A percentile compares a stretch with the other conserved stretches of the same genome.
Conservation (phyloP, 768 basidiomycete species). For the Steccherinum ochraceum region DNA sequence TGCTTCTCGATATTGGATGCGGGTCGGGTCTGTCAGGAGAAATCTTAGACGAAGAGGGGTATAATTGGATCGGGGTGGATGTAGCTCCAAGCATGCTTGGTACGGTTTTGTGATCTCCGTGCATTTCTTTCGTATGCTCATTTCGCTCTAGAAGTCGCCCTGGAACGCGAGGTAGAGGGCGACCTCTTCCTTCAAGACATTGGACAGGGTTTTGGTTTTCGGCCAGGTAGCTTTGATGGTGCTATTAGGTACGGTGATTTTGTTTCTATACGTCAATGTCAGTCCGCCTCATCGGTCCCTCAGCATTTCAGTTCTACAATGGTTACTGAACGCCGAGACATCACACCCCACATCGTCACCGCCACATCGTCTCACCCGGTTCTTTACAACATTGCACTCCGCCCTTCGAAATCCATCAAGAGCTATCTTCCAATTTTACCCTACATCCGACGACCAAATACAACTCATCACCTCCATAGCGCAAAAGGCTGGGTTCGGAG, state of each 20-base stretch:
- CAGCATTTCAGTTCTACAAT: constrained; percentile 98
- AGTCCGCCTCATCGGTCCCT: too few relatives aligned
- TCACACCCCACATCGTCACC: constrained; percentile 85
- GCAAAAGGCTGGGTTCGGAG: constrained; percentile 93
- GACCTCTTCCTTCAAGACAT: constrained; percentile 97
- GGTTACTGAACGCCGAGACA: constrained; percentile 96
- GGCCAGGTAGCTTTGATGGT: constrained; percentile 96
- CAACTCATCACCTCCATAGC: constrained; percentile 91
- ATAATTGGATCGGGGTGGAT: constrained; percentile 91
- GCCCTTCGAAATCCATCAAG: constrained; percentile 80
- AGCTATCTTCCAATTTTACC: constrained; percentile 92
- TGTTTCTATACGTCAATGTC: constrained; percentile 2
- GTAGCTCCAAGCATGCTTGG: constrained; percentile 97
- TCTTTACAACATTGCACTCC: constrained; percentile 91
- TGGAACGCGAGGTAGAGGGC: constrained; percentile 93
- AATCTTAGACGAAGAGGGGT: constrained; percentile 91
- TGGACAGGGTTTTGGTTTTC: constrained; percentile 95
- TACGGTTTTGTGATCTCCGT: constrained; percentile 29
- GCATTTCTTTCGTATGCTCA: neutral
- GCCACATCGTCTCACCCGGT: constrained; percentile 76
- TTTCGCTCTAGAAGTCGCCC: constrained; percentile 69
- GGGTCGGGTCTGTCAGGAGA: constrained; percentile 96
- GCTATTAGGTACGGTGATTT: constrained; percentile 90
- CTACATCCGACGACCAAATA: constrained; percentile 94
- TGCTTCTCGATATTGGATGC: constrained; percentile 93